Evolutionary conservation across 73 alveolate species (phyloP).

Genomic region (Vitrella brassicaformis): DNA sequence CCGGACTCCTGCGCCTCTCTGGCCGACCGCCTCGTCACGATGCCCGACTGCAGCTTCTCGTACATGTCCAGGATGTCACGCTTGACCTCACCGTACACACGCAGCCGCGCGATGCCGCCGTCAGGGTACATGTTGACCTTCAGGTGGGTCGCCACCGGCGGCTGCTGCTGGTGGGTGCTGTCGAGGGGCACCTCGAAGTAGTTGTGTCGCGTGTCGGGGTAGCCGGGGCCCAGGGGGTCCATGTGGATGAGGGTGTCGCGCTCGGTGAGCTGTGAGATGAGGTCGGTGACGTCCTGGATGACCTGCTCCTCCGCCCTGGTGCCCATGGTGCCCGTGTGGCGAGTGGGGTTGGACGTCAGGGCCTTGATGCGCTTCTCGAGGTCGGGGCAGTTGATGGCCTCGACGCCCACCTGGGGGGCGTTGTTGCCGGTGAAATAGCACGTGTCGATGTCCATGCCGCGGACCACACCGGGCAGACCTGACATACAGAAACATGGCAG

Average conservation of each 20-base stretch:
- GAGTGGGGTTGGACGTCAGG: no score
- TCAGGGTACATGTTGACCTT: background rate
- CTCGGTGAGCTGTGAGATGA: background rate
- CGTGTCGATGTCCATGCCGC: background rate
- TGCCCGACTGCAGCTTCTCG: no score
- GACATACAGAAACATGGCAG: no score
- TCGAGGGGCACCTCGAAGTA: background rate
- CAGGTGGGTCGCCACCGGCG: background rate
- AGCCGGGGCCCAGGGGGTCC: background rate
- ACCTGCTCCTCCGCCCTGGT: background rate
- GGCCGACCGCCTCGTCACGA: no score
- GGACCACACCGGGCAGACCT: background rate
- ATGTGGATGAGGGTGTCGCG: background rate
- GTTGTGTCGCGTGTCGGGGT: background rate
- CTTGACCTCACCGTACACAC: background rate
- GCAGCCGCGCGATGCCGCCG: background rate
- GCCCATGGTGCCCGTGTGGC: background rate
- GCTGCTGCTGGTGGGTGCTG: background rate
- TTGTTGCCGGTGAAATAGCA: background rate
- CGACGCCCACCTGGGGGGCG: background rate
- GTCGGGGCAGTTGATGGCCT: background rate
- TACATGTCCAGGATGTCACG: no score
- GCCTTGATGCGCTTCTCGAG: background rate
- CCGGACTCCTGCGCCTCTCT: no score
- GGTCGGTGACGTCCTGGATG: background rate